Evolutionary conservation across 352 stramenopile species (phyloP).

Genomic region (Pythium chondricola): DNA sequence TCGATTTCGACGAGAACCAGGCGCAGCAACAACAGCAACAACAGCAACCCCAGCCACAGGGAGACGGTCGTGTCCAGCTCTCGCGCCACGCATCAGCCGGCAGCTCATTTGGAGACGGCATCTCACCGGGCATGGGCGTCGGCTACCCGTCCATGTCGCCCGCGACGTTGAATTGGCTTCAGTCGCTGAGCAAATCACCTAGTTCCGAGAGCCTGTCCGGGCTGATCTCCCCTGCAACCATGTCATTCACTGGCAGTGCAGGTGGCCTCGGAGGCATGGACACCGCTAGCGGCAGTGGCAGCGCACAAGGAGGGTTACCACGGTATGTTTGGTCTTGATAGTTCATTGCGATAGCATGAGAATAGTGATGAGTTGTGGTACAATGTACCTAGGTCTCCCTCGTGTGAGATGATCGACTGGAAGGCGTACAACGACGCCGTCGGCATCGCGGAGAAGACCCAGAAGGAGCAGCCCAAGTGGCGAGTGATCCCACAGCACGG

Average conservation of each 20-base stretch:
- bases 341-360: too few relatives aligned
- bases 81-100: slow-evolving; percentile 36
- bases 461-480: slow-evolving; percentile 62
- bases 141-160: slow-evolving; percentile 67
- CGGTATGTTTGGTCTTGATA: too few relatives aligned
- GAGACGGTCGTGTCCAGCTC: slow-evolving; percentile 36
- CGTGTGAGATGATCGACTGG: slow-evolving; percentile 81
- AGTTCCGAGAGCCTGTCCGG: slow-evolving; percentile 59
- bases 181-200: slow-evolving; percentile 60
- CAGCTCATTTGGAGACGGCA: slow-evolving; percentile 37
- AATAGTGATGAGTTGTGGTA: too few relatives aligned
- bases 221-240: slow-evolving; percentile 45
- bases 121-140: slow-evolving; percentile 46
- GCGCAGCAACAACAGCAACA: slow-evolving; percentile 8
- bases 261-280: slow-evolving; percentile 1
- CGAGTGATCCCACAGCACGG: slow-evolving; percentile 75
- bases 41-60: slow-evolving; percentile 8
- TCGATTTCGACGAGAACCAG: slow-evolving; percentile 40
- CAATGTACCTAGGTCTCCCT: slow-evolving; percentile 34
- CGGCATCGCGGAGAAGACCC: slow-evolving; percentile 35
- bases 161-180: slow-evolving; percentile 70
- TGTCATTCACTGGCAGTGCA: slow-evolving; percentile 19
- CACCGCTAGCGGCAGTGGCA: too few relatives aligned
- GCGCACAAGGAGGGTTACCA: slow-evolving; percentile 4
- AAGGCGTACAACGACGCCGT: slow-evolving; percentile 77